Conservation (phyloP, 1,284 basidiomycete species). For the Chalciporus sp. region DNA sequence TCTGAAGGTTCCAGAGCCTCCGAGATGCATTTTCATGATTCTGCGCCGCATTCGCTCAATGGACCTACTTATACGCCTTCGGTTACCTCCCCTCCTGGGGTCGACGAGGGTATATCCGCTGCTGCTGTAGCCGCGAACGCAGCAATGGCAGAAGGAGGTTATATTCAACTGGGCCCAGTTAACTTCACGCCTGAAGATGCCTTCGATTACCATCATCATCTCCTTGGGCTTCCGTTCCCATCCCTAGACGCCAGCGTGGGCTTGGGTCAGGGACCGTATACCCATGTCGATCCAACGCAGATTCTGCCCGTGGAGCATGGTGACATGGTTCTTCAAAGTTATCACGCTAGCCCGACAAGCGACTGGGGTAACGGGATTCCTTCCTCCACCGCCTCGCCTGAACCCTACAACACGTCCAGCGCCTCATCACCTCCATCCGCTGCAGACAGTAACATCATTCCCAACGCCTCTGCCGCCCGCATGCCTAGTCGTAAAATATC, state of each 20-base stretch:
- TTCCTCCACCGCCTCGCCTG: conserved; percentile 75
- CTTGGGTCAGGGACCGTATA: conserved; percentile 59
- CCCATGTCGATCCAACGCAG: conserved; percentile 87
- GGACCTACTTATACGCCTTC: conserved; percentile 43
- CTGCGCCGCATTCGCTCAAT: conserved; percentile 37
- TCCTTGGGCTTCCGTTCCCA: conserved; percentile 66
- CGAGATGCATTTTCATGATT: conserved; percentile 39
- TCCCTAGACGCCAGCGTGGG: conserved; percentile 44
- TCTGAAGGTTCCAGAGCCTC: conserved; percentile 30
- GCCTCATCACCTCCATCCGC: conserved; percentile 70
- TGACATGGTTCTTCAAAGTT: conserved; percentile 48
- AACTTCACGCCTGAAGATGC: conserved; percentile 55
- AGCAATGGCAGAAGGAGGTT: conserved; percentile 66
- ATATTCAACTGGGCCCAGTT: conserved; percentile 60
- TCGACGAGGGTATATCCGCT: conserved; percentile 59
- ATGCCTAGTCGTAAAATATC: conserved; percentile 55
- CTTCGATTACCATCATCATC: conserved; percentile 60
- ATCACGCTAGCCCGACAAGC: conserved; percentile 78
- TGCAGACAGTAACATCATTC: conserved; percentile 41
- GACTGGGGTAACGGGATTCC: conserved; percentile 74
- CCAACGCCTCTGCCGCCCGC: conserved; percentile 31
- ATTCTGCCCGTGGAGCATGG: conserved; percentile 61
- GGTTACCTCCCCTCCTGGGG: conserved; percentile 38
- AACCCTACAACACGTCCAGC: conserved; percentile 66
- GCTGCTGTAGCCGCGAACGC: conserved; percentile 63